Evolutionary conservation across 495 filamentous ascomycete genomes (phyloP), one percentile per base, ranked within the genome.

Genomic region (Emericellopsis terricola): DNA sequence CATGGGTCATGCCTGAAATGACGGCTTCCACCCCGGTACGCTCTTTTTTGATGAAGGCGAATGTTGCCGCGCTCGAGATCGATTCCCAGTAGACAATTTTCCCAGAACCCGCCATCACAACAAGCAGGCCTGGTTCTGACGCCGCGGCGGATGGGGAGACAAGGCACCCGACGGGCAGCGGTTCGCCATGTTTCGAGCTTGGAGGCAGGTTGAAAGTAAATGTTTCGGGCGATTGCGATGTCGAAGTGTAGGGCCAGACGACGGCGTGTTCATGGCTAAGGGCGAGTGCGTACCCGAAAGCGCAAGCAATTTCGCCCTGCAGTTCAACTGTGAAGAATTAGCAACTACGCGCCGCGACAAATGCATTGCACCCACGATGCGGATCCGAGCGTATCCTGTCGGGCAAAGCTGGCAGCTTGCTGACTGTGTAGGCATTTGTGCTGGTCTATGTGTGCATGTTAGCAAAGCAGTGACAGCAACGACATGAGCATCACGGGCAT

Each of bases 81-180:
- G 81, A 84, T 49, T 96, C 91, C 87, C 86, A 99, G 53, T 86
- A 99, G 23, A 77, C 71, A 30, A 96, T 69, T 49, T 74, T 87
- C 19, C 89, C 89, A 21, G 64, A 83, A 13, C 66, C 66, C 1
- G 85, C 83, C 55, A 82, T 76, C 8, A 99, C 62, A 9, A 94
- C 60, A 14, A 97, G 69, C 9, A 96, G 59, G 2, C 86, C 89
- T 2, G 87, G 81, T 28, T 84, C 78, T 11, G 69, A 64, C 15
- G 73, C 73, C 16, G 77, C 69, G 10, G 73, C 71, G 23, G 76
- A 79, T 1, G 80, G 64, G 2, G 69, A 73, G 8, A 94, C 71
- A 13, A 99, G 63, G 29, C 76, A 63, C 21, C 84, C 91, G 13
- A 94, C 59, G 2, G 89, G 86, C 14, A 86, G 62, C 6, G 74